Percentiles rank a stretch among this genome's conserved stretches.
phyloP scores from a whole-genome alignment of 1,284 basidiomycete species.

The Phlebopus sp. region DNA sequence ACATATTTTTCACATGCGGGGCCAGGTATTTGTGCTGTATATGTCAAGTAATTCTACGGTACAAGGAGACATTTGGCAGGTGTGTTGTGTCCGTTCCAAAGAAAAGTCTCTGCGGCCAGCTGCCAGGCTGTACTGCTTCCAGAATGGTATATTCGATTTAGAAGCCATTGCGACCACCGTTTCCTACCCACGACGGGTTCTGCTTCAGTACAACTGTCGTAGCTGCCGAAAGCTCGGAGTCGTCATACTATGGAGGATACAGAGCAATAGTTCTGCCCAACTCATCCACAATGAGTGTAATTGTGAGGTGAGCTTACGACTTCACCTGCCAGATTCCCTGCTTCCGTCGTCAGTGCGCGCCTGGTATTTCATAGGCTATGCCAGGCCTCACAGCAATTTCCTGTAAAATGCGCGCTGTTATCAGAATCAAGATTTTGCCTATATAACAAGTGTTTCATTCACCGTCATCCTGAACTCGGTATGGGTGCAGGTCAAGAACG shows the following conservation, averaged over 20 bases:
- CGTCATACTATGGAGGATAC: constrained; percentile 19
- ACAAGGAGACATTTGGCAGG: background rate
- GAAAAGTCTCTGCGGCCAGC: background rate
- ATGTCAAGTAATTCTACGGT: background rate
- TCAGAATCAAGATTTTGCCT: constrained; percentile 6
- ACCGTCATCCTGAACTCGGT: constrained; percentile 4
- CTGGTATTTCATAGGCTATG: background rate
- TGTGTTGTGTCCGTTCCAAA: background rate
- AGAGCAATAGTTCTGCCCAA: background rate
- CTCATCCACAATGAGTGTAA: background rate
- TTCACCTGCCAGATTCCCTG: background rate
- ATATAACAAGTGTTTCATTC: constrained; percentile 12
- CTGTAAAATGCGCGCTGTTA: constrained; percentile 16
- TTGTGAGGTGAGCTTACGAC: constrained; percentile 5
- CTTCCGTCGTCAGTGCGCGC: constrained; percentile 1
- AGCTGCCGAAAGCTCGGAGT: constrained; percentile 15
- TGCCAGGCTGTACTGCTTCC: constrained; percentile 17
- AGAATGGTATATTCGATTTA: constrained; percentile 17
- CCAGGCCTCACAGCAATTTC: constrained; percentile 24
- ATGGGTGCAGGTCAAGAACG: constrained; percentile 15
- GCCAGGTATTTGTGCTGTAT: background rate
- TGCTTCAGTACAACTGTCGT: background rate
- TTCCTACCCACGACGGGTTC: background rate
- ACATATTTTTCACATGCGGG: no score
- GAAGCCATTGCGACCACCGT: constrained; percentile 9